Conservation (phyloP, 805 yeast genomes). For the Torulaspora microellipsoides region DNA sequence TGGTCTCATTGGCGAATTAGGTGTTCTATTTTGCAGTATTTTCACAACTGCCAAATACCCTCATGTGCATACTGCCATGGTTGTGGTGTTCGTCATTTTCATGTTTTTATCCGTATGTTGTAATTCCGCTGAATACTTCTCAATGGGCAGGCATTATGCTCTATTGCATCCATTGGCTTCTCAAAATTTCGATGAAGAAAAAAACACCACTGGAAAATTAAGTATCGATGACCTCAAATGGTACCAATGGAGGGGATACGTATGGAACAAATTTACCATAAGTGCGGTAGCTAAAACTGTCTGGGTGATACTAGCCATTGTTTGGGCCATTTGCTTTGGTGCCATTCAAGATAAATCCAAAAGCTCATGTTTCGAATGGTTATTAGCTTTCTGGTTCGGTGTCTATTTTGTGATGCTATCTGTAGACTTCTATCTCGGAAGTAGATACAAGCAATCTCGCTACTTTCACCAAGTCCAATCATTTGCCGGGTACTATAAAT, state of each 20-base stretch:
- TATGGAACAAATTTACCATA: conserved; percentile 43
- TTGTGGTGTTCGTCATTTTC: conserved; percentile 65
- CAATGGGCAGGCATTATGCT: conserved; percentile 45
- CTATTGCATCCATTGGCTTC: conserved; percentile 34
- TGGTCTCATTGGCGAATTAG: conserved; percentile 61
- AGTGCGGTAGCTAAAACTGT: conserved; percentile 50
- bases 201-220: conserved; percentile 3
- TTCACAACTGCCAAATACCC: conserved; percentile 60
- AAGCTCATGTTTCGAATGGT: conserved; percentile 78
- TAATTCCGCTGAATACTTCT: conserved; percentile 42
- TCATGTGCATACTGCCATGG: conserved; percentile 59
- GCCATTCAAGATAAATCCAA: conserved; percentile 41
- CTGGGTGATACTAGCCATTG: conserved; percentile 66
- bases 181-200: conserved; percentile 22
- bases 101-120: conserved; percentile 51
- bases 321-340: conserved; percentile 68
- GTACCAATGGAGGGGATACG: conserved; percentile 34
- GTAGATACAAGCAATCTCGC: conserved; percentile 33
- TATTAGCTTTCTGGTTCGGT: conserved; percentile 81
- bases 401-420: conserved; percentile 57
- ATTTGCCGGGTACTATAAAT: conserved; percentile 29
- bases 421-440: conserved; percentile 66
- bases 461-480: conserved; percentile 30
- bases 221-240: conserved; percentile 19
- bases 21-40: conserved; percentile 68